phyloP scores from a whole-genome alignment of 805 yeast species.

The Candida wancherniae region DNA sequence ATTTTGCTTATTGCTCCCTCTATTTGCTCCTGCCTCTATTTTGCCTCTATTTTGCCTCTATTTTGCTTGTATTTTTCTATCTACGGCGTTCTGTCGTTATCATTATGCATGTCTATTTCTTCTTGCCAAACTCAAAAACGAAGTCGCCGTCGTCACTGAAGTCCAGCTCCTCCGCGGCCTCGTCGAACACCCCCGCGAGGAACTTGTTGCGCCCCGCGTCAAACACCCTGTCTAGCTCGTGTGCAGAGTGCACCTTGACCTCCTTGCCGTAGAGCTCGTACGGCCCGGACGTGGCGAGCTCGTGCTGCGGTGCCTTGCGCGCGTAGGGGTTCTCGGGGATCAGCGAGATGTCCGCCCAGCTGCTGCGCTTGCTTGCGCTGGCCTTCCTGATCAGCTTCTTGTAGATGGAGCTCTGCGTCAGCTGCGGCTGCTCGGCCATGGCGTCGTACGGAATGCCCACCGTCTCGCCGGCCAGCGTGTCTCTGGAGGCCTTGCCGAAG shows the following conservation, averaged over 20 bases:
- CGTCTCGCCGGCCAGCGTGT: conserved; percentile 2
- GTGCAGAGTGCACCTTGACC: too few relatives aligned
- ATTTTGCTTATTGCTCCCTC: too few relatives aligned
- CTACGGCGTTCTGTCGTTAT: too few relatives aligned
- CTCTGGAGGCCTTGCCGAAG: neutral
- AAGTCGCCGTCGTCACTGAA: conserved; percentile 13
- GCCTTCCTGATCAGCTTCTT: too few relatives aligned
- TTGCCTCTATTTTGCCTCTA: too few relatives aligned
- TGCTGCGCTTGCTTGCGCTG: too few relatives aligned
- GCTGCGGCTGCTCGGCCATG: conserved; percentile 2
- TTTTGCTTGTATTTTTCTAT: too few relatives aligned
- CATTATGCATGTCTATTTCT: conserved; percentile 1
- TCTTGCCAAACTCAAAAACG: conserved; percentile 9
- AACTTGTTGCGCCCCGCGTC: too few relatives aligned
- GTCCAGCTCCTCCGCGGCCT: too few relatives aligned
- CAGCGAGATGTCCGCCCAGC: neutral
- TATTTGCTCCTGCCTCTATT: too few relatives aligned
- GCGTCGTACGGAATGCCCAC: conserved; percentile 12
- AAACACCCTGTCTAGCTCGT: neutral
- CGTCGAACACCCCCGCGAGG: too few relatives aligned
- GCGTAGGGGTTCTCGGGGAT: conserved; percentile 11
- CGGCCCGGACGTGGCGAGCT: conserved; percentile 8
- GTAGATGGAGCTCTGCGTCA: neutral
- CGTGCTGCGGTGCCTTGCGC: conserved; percentile 3
- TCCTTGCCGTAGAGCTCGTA: conserved; percentile 7